Conservation (phyloP, 108 stramenopile genomes). For the Aurantiochytrium sp. region DNA sequence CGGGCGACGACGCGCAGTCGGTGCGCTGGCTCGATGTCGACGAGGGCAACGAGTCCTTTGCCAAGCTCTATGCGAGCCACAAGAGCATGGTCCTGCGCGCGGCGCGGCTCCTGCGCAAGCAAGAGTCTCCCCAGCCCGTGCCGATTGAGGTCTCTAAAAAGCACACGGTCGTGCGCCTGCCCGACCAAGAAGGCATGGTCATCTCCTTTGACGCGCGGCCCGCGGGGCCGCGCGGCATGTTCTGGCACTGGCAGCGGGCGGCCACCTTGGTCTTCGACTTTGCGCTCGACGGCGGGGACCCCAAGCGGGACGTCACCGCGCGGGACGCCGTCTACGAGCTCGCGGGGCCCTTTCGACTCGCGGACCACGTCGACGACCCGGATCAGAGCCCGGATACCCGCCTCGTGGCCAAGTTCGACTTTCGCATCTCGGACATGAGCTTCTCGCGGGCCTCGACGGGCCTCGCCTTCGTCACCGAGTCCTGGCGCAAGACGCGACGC, state of each 20-base stretch:
- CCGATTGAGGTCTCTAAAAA: background rate
- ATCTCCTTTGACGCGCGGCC: background rate
- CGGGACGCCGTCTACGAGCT: background rate
- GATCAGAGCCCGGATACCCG: background rate
- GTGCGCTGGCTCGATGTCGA: constrained; percentile 11
- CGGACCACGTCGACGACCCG: background rate
- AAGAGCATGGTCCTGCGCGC: background rate
- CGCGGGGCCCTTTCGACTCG: background rate
- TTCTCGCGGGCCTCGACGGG: background rate
- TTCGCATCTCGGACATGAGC: background rate
- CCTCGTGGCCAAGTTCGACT: background rate
- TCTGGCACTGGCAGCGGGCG: background rate
- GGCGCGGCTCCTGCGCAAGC: background rate
- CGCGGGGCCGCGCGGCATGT: background rate
- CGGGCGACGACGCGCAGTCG: background rate
- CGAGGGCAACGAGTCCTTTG: background rate
- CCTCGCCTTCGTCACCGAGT: background rate
- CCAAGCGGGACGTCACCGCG: background rate
- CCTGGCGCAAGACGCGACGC: background rate
- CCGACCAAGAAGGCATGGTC: background rate
- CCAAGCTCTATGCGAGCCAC: background rate
- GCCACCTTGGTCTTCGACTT: background rate
- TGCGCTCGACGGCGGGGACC: background rate
- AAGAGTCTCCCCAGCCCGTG: background rate
- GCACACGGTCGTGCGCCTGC: background rate